These are phyloP conservation scores for Micromonas pusilla DNA, from an alignment of 139 green algal species.

Conservation along the genomic window DNA sequence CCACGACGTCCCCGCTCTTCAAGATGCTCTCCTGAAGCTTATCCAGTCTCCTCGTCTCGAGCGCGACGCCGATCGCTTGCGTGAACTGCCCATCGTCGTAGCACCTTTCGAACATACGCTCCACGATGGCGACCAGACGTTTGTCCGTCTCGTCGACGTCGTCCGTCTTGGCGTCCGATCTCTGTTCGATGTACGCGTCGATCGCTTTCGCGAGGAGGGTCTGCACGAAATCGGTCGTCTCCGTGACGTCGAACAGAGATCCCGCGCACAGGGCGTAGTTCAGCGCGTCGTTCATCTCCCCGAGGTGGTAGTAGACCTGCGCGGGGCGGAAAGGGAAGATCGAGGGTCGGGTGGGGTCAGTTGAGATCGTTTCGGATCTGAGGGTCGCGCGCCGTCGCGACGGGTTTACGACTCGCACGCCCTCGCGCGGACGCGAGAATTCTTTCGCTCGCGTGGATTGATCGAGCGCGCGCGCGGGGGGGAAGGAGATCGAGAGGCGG, in stretches of 20 bases:
- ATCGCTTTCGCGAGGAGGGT: conserved; percentile 89
- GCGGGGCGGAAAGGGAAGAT: neutral
- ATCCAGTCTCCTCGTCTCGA: conserved; percentile 85
- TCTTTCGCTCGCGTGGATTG: too few relatives aligned
- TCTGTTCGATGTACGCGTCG: conserved; percentile 84
- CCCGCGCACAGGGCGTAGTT: conserved; percentile 88
- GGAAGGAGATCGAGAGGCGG: too few relatives aligned
- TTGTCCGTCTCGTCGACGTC: conserved; percentile 54
- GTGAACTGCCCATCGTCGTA: conserved; percentile 70
- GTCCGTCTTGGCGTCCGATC: conserved; percentile 33
- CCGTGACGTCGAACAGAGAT: conserved; percentile 82
- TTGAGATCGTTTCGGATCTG: conserved; percentile 10
- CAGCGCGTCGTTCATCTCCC: conserved; percentile 90
- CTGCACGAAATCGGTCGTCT: conserved; percentile 84
- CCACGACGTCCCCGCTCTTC: conserved; percentile 26
- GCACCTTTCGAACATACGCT: conserved; percentile 87
- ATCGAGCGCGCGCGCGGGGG: too few relatives aligned
- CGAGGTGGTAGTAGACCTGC: conserved; percentile 98
- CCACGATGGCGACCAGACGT: conserved; percentile 79
- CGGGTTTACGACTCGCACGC: neutral
- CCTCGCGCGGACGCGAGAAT: too few relatives aligned
- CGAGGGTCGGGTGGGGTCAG: neutral
- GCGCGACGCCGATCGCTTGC: conserved; percentile 88
- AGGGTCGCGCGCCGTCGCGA: neutral
- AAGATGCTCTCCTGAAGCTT: conserved; percentile 65